Conservation (phyloP, 257 asterid genomes). For the Paraleonurus japonicus region DNA sequence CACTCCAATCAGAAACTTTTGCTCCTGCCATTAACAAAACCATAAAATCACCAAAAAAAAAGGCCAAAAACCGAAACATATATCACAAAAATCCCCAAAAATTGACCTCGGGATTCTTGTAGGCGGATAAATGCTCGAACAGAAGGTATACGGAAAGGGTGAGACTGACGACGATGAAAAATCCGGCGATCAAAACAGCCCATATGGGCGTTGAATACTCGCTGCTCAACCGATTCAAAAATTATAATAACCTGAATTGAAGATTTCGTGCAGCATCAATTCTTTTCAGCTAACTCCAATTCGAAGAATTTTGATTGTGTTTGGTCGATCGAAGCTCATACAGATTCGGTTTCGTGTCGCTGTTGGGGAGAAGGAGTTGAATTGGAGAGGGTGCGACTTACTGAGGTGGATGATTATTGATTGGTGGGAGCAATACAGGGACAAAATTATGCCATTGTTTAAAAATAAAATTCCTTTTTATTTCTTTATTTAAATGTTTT, state of each 20-base stretch:
- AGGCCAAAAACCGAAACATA: background rate
- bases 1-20: slow-evolving; percentile 91
- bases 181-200: slow-evolving; percentile 80
- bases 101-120: slow-evolving; percentile 90
- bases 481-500: background rate
- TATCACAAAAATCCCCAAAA: background rate
- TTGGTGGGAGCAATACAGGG: slow-evolving; percentile 20
- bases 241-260: slow-evolving; percentile 40
- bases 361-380: slow-evolving; percentile 27
- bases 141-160: slow-evolving; percentile 74
- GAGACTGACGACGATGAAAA: slow-evolving; percentile 50
- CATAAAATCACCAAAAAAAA: background rate
- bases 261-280: slow-evolving; percentile 68
- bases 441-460: slow-evolving; percentile 28
- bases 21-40: slow-evolving; percentile 58
- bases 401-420: slow-evolving; percentile 18
- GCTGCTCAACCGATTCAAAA: slow-evolving; percentile 39
- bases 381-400: slow-evolving; percentile 31
- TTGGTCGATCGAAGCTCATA: slow-evolving; percentile 33
- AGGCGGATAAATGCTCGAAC: slow-evolving; percentile 84
- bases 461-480: background rate
- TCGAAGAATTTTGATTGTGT: background rate
- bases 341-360: slow-evolving; percentile 26
- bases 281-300: slow-evolving; percentile 33
- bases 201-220: slow-evolving; percentile 76